phyloP scores from a whole-genome alignment of 495 filamentous ascomycete genomes.

The Penicillium diatomitis region DNA sequence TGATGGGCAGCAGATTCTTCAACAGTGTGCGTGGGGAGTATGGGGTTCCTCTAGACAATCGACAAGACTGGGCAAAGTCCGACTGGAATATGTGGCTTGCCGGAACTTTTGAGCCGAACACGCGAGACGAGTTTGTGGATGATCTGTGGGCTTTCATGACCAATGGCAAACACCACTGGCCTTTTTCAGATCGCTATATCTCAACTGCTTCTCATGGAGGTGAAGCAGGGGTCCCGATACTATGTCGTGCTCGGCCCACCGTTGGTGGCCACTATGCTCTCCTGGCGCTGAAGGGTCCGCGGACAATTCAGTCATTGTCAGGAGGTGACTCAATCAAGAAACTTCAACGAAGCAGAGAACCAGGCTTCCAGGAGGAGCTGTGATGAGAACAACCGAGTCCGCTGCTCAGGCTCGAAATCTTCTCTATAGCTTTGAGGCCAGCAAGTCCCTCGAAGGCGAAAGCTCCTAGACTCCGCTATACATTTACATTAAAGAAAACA shows the following conservation, averaged over 20 bases:
- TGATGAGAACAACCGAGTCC: too few species aligned
- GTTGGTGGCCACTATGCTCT: conserved; percentile 49
- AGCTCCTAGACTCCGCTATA: too few species aligned
- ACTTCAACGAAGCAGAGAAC: background rate
- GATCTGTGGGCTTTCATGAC: conserved; percentile 39
- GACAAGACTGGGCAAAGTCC: conserved; percentile 41
- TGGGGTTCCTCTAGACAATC: conserved; percentile 35
- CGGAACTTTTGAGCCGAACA: conserved; percentile 21
- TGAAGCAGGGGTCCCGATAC: conserved; percentile 25
- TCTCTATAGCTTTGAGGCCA: too few species aligned
- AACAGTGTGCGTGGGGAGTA: conserved; percentile 28
- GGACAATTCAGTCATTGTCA: conserved; percentile 17
- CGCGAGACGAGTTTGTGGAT: conserved; percentile 28
- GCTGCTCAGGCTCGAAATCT: too few species aligned
- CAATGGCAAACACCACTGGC: conserved; percentile 39
- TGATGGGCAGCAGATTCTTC: conserved; percentile 35
- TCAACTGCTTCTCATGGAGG: conserved; percentile 28
- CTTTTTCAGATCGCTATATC: conserved; percentile 40
- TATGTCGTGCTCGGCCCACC: conserved; percentile 45
- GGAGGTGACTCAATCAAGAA: background rate
- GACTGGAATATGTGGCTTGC: conserved; percentile 44
- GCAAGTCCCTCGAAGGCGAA: too few species aligned
- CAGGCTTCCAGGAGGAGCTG: too few species aligned
- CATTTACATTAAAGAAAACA: too few species aligned
- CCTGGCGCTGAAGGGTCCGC: conserved; percentile 32